Base-by-base conservation (phyloP, 106 monocot species). In the Hemerocallis citrina region DNA sequence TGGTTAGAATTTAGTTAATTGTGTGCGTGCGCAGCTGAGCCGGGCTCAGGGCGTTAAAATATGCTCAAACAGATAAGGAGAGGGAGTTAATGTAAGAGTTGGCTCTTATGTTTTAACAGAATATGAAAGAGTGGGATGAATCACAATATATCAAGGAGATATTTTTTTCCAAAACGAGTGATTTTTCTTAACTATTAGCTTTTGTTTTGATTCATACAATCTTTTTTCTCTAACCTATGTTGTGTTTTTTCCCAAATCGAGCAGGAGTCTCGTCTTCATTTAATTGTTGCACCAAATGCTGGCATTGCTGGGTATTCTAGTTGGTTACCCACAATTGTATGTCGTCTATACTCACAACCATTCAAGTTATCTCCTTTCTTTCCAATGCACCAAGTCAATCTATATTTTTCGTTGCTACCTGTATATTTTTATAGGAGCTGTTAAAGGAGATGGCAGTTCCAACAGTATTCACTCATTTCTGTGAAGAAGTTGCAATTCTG, bases 401-500 rank as follows among this genome's bases (percentile, higher is more conserved):
- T 21, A 12, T 27, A 3, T 28, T 2, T 50, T 15, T 27, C 7
- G 21, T 6, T 33, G 8, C 3, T 29, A 15, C 12, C 31, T 66
- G 66, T 27, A 37, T 20, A 28, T 41, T 6, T 62, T 63, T 34
- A 12, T 70, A 92, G 98, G 70, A 82, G 54, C 57, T 92, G 42
- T 82, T 98, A 25, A 85, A 70, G 41, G 55, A 79, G 46, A 84
- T 84, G 49, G 66, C 75, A 6, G 55, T 98, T 48, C 90, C 85
- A 14, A 77, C 87, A 50, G 33, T 88, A 36, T 98, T 98, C 59
- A 81, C 88, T 10, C 92, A 98, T 64, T 98, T 71, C 62, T 98
- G 98, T 57, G 98, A 98, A 52, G 92, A 98, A 88, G 98, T 92
- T 79, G 98, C 98, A 43, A 33, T 66, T 68, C 52, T 88, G 46